These are phyloP conservation scores for Debaryomyces tyrocola DNA, from an alignment of 805 yeast species.

Conservation along the genomic window DNA sequence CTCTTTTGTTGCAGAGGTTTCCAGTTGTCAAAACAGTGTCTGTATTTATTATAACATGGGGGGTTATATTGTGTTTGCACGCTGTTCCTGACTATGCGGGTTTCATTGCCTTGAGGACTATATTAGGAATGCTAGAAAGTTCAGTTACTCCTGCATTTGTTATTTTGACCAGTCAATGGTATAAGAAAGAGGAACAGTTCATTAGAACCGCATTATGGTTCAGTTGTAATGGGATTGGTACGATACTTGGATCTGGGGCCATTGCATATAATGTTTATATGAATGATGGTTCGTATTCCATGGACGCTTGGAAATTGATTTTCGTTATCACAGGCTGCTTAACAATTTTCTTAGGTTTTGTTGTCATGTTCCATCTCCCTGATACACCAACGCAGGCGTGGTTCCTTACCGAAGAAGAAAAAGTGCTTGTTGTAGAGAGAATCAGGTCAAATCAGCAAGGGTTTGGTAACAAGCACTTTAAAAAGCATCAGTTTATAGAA, in stretches of 20 bases:
- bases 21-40: slow-evolving; percentile 56
- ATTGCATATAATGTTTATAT: slow-evolving; percentile 55
- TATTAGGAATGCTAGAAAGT: slow-evolving; percentile 41
- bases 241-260: slow-evolving; percentile 37
- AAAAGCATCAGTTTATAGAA: slow-evolving; percentile 36
- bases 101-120: slow-evolving; percentile 37
- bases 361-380: slow-evolving; percentile 47
- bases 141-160: slow-evolving; percentile 43
- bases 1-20: slow-evolving; percentile 49
- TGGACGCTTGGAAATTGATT: slow-evolving; percentile 60
- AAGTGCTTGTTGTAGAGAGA: slow-evolving; percentile 30
- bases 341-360: slow-evolving; percentile 51
- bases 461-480: slow-evolving; percentile 39
- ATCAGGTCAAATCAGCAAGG: slow-evolving; percentile 40
- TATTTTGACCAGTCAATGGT: slow-evolving; percentile 36
- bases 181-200: slow-evolving; percentile 32
- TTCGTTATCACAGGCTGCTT: slow-evolving; percentile 61
- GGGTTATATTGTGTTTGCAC: slow-evolving; percentile 50
- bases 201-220: slow-evolving; percentile 37
- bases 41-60: slow-evolving; percentile 58
- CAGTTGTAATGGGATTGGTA: slow-evolving; percentile 35
- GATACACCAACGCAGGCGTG: slow-evolving; percentile 35
- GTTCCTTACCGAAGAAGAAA: slow-evolving; percentile 38
- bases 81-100: slow-evolving; percentile 49
- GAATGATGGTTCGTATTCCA: slow-evolving; percentile 36